Evolutionary conservation across 495 filamentous ascomycete genomes (phyloP).

Genomic region (Parathielavia appendiculata): DNA sequence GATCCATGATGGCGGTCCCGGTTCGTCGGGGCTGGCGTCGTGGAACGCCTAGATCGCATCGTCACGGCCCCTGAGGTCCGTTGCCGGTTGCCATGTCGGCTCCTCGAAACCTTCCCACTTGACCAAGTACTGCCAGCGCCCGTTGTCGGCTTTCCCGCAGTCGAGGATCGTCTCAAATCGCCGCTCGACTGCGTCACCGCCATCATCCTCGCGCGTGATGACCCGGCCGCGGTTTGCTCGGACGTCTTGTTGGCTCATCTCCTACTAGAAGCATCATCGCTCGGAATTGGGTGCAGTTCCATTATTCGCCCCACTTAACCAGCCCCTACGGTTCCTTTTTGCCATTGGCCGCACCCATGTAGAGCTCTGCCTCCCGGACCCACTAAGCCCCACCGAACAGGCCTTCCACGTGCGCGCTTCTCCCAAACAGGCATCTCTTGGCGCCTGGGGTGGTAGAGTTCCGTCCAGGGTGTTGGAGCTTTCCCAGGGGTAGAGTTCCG

Average conservation of each 20-base stretch:
- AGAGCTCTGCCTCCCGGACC: no score
- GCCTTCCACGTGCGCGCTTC: no score
- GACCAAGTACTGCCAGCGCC: not conserved
- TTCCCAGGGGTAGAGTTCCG: no score
- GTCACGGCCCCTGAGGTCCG: not conserved
- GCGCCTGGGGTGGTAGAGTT: no score
- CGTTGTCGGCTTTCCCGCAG: not conserved
- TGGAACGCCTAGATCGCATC: conserved; percentile 1
- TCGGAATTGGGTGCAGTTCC: no score
- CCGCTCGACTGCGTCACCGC: not conserved
- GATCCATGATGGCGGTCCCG: not conserved
- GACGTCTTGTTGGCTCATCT: not conserved
- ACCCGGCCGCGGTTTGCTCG: not conserved
- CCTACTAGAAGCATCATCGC: no score
- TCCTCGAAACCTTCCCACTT: not conserved
- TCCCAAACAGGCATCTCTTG: no score
- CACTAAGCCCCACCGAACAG: no score
- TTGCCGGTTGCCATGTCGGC: conserved; percentile 2
- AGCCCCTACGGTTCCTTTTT: no score
- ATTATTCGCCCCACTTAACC: no score
- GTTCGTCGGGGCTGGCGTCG: not conserved
- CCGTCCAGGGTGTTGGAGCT: no score
- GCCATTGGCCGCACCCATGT: no score
- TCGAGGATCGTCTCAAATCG: not conserved
- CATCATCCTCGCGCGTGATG: not conserved